Conservation (phyloP, 257 asterid species). For the Primulina huaijiensis region DNA sequence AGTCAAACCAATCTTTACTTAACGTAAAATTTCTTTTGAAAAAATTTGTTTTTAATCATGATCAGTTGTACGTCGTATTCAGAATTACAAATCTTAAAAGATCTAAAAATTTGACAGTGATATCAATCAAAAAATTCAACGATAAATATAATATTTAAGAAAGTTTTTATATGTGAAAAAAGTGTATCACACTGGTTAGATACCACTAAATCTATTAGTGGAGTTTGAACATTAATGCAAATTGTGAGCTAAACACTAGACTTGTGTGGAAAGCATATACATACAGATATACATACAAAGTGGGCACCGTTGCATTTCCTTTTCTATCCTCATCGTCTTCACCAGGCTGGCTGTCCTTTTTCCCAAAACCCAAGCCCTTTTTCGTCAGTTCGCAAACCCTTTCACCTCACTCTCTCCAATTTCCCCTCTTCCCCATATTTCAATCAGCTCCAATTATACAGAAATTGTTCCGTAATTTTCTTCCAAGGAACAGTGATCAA, state of each 20-base stretch:
- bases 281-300: background rate
- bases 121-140: too few relatives aligned
- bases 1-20: too few relatives aligned
- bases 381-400: constrained; percentile 26
- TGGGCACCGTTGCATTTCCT: constrained; percentile 1
- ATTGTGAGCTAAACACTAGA: background rate
- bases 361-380: constrained; percentile 27
- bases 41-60: too few relatives aligned
- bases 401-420: background rate
- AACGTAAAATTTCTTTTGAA: too few relatives aligned
- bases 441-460: background rate
- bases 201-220: too few relatives aligned
- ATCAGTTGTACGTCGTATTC: too few relatives aligned
- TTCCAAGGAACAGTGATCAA: background rate
- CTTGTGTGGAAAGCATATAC: background rate
- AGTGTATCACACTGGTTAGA: too few relatives aligned
- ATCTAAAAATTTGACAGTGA: too few relatives aligned
- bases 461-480: background rate
- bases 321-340: constrained; percentile 16
- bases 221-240: too few relatives aligned
- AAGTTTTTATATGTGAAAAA: too few relatives aligned
- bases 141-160: too few relatives aligned
- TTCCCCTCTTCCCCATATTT: background rate
- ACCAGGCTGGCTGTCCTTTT: background rate
- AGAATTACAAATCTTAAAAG: too few relatives aligned